A percentile compares a stretch with the other conserved stretches of the same genome.
These are phyloP conservation scores for Phyllosticta capitalensis DNA, from an alignment of 2,329 filamentous ascomycete species.

Conservation along the genomic window DNA sequence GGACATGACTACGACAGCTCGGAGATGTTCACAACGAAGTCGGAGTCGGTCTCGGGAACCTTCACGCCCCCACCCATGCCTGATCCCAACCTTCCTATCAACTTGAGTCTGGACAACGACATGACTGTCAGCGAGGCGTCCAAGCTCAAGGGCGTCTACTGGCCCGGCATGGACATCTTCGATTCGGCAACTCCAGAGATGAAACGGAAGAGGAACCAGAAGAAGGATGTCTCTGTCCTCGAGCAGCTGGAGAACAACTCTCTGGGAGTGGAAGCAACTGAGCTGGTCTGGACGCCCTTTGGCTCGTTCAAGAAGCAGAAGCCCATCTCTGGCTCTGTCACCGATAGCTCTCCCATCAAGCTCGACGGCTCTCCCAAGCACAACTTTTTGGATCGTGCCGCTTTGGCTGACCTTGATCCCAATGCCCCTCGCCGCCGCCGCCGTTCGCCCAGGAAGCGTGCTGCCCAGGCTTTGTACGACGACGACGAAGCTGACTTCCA, in stretches of 20 bases:
- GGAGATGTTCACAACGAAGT: constrained; percentile 4
- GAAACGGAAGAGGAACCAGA: constrained; percentile 67
- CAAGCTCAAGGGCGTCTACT: constrained; percentile 62
- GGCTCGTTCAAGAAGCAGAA: constrained; percentile 34
- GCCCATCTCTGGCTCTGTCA: constrained; percentile 36
- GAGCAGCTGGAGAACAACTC: constrained; percentile 57
- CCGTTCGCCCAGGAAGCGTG: constrained; percentile 1
- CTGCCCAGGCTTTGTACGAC: constrained; percentile 3
- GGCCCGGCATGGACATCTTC: constrained; percentile 73
- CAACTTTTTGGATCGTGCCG: constrained; percentile 17
- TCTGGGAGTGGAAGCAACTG: constrained; percentile 51
- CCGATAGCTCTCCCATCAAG: constrained; percentile 28
- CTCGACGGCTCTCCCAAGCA: constrained; percentile 22
- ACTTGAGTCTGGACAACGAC: neutral
- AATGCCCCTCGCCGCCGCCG: constrained; percentile 18
- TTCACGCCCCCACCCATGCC: neutral
- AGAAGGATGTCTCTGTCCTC: constrained; percentile 64
- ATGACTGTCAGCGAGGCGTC: constrained; percentile 27
- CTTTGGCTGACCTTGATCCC: constrained; percentile 23
- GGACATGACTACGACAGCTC: neutral
- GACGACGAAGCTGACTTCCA: constrained; percentile 24
- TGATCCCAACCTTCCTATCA: neutral
- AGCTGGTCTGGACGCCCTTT: constrained; percentile 50
- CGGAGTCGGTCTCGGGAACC: neutral
- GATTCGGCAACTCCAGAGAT: constrained; percentile 67